phyloP scores from a whole-genome alignment of 2,329 filamentous ascomycete species.

The Sarocladium brachiariae region DNA sequence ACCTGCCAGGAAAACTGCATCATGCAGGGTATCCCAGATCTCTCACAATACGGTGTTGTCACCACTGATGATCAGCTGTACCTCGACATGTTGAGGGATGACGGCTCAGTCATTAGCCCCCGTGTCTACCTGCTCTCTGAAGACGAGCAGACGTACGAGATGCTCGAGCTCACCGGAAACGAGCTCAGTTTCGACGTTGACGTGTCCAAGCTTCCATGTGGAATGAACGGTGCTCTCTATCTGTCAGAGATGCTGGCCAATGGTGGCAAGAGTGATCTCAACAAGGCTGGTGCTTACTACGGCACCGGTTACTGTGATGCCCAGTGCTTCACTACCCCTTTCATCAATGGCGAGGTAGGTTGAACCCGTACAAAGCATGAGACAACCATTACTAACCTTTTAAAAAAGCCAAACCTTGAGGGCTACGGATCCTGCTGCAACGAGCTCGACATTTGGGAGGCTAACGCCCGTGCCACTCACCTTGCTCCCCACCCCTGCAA shows the following conservation, averaged over 20 bases:
- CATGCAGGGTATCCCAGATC: constrained; percentile 42
- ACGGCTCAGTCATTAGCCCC: constrained; percentile 22
- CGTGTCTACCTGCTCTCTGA: constrained; percentile 53
- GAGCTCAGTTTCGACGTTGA: constrained; percentile 64
- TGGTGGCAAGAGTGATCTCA: constrained; percentile 49
- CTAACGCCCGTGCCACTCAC: constrained; percentile 38
- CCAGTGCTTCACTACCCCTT: constrained; percentile 45
- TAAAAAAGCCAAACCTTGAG: constrained; percentile 30
- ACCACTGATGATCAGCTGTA: constrained; percentile 25
- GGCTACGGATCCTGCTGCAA: constrained; percentile 43
- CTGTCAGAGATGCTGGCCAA: constrained; percentile 49
- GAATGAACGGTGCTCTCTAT: constrained; percentile 62
- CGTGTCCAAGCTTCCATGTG: constrained; percentile 56
- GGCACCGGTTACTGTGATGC: constrained; percentile 60
- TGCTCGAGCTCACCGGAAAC: constrained; percentile 51
- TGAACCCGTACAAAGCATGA: background rate
- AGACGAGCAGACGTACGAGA: constrained; percentile 50
- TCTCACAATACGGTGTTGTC: constrained; percentile 27
- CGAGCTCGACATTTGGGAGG: constrained; percentile 51
- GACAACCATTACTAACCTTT: constrained; percentile 1
- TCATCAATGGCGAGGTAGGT: constrained; percentile 43
- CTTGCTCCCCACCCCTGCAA: constrained; percentile 44
- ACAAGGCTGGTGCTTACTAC: constrained; percentile 52
- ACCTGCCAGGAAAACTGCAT: constrained; percentile 46
- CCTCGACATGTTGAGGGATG: constrained; percentile 22